Percentiles rank a stretch among this genome's conserved stretches.
phyloP scores from a whole-genome alignment of 2,329 filamentous ascomycete species.

The Davidsoniella neocaledoniae region DNA sequence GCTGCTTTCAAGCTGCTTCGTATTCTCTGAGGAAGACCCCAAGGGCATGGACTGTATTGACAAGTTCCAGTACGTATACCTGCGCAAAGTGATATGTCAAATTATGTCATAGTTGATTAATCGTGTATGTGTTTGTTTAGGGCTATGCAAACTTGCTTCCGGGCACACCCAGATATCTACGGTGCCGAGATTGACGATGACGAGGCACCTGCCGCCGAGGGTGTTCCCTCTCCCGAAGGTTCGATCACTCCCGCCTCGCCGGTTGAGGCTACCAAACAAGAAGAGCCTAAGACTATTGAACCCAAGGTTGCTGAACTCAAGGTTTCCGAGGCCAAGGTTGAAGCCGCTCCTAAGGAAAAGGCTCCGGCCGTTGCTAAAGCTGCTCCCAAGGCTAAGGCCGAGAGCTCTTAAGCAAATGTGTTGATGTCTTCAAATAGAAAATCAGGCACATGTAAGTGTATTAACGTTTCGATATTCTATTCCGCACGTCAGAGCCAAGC shows the following conservation, averaged over 20 bases:
- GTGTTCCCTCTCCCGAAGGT: slow-evolving; percentile 16
- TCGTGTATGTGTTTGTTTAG: slow-evolving; percentile 26
- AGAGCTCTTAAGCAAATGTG: neutral
- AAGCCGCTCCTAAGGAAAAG: neutral
- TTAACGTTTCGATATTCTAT: too few species aligned
- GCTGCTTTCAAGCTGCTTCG: slow-evolving; percentile 98
- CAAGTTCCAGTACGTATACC: slow-evolving; percentile 68
- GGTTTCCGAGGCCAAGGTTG: slow-evolving; percentile 7
- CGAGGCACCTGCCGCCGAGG: slow-evolving; percentile 23
- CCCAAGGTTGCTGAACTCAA: slow-evolving; percentile 14
- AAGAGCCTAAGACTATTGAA: slow-evolving; percentile 18
- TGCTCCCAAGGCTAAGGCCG: neutral
- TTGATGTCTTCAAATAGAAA: too few species aligned
- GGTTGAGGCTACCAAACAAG: neutral
- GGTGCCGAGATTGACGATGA: slow-evolving; percentile 75
- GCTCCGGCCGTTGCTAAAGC: neutral
- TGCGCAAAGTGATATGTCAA: neutral
- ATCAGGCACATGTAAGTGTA: too few species aligned
- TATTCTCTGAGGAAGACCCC: slow-evolving; percentile 84
- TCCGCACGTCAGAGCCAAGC: too few species aligned
- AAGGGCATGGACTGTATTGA: slow-evolving; percentile 98
- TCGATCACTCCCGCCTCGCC: slow-evolving; percentile 10
- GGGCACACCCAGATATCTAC: slow-evolving; percentile 81
- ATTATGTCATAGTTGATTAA: neutral
- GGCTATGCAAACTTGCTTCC: slow-evolving; percentile 95